phyloP scores from a whole-genome alignment of 129 eudicot species.

The Pulicaria dysenterica region DNA sequence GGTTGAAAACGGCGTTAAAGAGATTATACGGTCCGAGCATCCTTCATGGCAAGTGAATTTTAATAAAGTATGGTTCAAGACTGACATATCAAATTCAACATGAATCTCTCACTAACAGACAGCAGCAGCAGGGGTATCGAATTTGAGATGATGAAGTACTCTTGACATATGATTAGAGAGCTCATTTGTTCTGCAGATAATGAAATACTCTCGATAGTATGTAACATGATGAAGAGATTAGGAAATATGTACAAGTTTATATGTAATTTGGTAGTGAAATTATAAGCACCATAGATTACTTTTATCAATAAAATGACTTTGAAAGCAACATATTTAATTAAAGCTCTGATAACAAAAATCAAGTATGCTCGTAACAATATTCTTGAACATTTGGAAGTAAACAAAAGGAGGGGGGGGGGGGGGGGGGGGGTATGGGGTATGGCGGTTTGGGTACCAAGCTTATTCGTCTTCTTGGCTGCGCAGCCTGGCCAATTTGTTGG shows the following conservation, averaged over 20 bases:
- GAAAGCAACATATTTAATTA: not conserved
- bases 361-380: slow-evolving; percentile 3
- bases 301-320: slow-evolving; percentile 15
- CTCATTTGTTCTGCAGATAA: slow-evolving; percentile 29
- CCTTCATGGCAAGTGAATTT: slow-evolving; percentile 47
- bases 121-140: slow-evolving; percentile 10
- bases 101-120: slow-evolving; percentile 16
- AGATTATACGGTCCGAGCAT: slow-evolving; percentile 53
- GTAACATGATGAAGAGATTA: slow-evolving; percentile 12
- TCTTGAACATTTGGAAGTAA: slow-evolving; percentile 1
- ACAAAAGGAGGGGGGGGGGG: not conserved
- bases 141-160: slow-evolving; percentile 18
- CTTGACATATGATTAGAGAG: not conserved
- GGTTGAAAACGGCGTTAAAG: slow-evolving; percentile 42
- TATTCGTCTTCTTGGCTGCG: slow-evolving; percentile 84
- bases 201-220: slow-evolving; percentile 28
- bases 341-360: slow-evolving; percentile 19
- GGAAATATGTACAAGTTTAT: slow-evolving; percentile 17
- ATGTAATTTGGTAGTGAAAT: slow-evolving; percentile 16
- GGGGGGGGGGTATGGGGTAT: no score
- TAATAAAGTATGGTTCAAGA: slow-evolving; percentile 29
- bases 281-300: slow-evolving; percentile 15
- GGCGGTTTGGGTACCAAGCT: slow-evolving; percentile 1
- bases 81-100: slow-evolving; percentile 27
- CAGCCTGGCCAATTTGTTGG: slow-evolving; percentile 84